Percentiles rank a stretch among this genome's conserved stretches.
phyloP scores from a whole-genome alignment of 768 basidiomycete genomes.

The Tricholomella constricta region DNA sequence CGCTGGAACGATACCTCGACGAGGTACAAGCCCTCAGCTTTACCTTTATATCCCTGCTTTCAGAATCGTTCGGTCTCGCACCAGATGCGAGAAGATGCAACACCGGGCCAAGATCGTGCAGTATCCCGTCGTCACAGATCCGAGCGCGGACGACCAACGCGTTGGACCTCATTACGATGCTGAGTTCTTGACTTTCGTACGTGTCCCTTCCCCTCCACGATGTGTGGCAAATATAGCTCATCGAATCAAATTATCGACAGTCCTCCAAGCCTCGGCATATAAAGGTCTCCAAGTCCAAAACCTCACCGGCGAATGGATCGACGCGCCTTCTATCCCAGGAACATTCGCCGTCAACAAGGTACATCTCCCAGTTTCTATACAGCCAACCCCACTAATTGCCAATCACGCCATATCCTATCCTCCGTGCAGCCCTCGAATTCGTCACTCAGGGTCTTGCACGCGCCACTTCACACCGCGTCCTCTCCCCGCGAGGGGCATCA shows the following conservation, averaged over 20 bases:
- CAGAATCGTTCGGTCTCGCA: constrained; percentile 69
- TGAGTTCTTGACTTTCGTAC: constrained; percentile 79
- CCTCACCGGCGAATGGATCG: constrained; percentile 78
- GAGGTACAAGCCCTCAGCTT: constrained; percentile 64
- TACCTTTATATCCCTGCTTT: constrained; percentile 60
- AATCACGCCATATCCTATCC: too few species aligned
- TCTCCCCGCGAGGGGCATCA: constrained; percentile 66
- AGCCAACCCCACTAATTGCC: neutral
- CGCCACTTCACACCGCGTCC: constrained; percentile 80
- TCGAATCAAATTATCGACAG: constrained; percentile 43
- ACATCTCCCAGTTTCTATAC: neutral
- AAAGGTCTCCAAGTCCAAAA: constrained; percentile 84
- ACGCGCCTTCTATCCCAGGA: constrained; percentile 73
- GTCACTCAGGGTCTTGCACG: constrained; percentile 74
- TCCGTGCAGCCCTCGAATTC: constrained; percentile 65
- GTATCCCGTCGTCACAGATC: constrained; percentile 60
- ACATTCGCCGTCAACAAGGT: constrained; percentile 86
- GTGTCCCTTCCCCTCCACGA: constrained; percentile 15
- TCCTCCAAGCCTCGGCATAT: constrained; percentile 79
- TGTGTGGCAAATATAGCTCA: neutral
- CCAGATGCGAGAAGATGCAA: constrained; percentile 67
- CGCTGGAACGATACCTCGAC: constrained; percentile 57
- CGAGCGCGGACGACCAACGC: constrained; percentile 56
- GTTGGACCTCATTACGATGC: constrained; percentile 87
- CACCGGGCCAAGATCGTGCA: constrained; percentile 79